Percentiles rank a stretch among this genome's conserved stretches.
Evolutionary conservation across 2,329 filamentous ascomycete species (phyloP).

Genomic region (Sclerotinia subarctica): DNA sequence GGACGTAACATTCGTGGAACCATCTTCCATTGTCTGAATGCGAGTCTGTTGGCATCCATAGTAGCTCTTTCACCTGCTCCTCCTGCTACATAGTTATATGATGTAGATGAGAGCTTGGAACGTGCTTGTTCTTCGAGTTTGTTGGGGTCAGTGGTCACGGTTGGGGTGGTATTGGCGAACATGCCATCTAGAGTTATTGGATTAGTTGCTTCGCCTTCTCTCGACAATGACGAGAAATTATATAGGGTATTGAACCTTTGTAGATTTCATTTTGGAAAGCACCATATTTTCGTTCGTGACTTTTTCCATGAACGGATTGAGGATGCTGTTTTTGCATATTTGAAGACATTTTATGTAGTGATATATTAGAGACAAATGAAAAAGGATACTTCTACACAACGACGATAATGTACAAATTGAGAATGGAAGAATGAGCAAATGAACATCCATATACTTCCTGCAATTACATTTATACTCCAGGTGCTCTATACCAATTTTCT

Average conservation of each 20-base stretch:
- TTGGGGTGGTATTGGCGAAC: slow-evolving; percentile 46
- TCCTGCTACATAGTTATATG: slow-evolving; percentile 60
- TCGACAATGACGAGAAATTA: neutral
- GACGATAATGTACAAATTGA: neutral
- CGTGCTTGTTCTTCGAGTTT: slow-evolving; percentile 54
- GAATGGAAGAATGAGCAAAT: neutral
- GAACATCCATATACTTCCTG: neutral
- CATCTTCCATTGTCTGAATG: slow-evolving; percentile 63
- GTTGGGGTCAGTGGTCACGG: slow-evolving; percentile 57
- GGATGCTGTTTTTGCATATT: slow-evolving; percentile 27
- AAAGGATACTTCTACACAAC: neutral
- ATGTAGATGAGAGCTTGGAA: slow-evolving; percentile 45
- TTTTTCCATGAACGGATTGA: slow-evolving; percentile 24
- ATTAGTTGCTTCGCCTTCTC: neutral
- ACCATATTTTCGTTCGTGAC: slow-evolving; percentile 28
- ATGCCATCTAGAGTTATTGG: slow-evolving; percentile 43
- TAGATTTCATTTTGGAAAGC: slow-evolving; percentile 33
- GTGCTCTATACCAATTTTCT: neutral
- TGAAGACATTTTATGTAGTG: slow-evolving; percentile 21
- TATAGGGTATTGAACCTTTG: slow-evolving; percentile 21
- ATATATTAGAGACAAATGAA: neutral
- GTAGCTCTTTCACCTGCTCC: slow-evolving; percentile 60
- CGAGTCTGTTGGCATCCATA: slow-evolving; percentile 60
- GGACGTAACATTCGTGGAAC: slow-evolving; percentile 56
- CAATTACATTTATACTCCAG: neutral